phyloP scores from a whole-genome alignment of 1,139 yeast genomes.

The Yamadazyma trypodendri region DNA sequence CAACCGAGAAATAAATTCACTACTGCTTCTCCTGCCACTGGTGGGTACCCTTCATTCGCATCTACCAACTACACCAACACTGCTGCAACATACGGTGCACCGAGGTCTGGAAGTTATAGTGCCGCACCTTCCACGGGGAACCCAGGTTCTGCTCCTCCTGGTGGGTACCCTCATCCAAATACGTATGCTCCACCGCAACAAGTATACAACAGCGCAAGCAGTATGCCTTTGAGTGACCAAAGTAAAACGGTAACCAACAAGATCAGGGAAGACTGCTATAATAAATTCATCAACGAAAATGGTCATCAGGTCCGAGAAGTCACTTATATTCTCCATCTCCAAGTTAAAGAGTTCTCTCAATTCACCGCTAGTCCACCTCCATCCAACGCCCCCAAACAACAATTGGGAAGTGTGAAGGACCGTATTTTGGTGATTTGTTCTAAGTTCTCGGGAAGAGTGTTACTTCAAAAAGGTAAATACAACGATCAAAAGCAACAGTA shows the following conservation, averaged over 20 bases:
- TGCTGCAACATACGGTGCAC: background rate
- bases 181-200: background rate
- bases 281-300: slow-evolving; percentile 28
- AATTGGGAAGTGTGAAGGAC: slow-evolving; percentile 37
- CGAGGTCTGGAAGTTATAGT: slow-evolving; percentile 3
- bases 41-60: slow-evolving; percentile 7
- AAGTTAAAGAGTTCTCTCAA: slow-evolving; percentile 38
- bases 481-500: slow-evolving; percentile 65
- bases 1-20: slow-evolving; percentile 7
- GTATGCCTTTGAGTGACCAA: too few relatives aligned
- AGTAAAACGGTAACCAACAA: slow-evolving; percentile 26
- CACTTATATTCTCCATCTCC: slow-evolving; percentile 37
- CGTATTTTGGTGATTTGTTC: slow-evolving; percentile 43
- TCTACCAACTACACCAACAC: slow-evolving; percentile 1
- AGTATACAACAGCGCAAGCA: background rate
- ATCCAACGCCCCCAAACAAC: slow-evolving; percentile 24
- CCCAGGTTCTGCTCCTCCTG: background rate
- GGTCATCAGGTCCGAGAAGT: slow-evolving; percentile 33
- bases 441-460: slow-evolving; percentile 57
- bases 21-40: slow-evolving; percentile 1
- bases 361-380: slow-evolving; percentile 45
- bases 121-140: background rate
- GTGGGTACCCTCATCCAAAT: slow-evolving; percentile 1
- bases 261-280: slow-evolving; percentile 42
- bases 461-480: slow-evolving; percentile 84